Percentiles rank a stretch among this genome's conserved stretches.
Conservation (phyloP, 495 filamentous ascomycete genomes). For the Amniculicola lignicola region DNA sequence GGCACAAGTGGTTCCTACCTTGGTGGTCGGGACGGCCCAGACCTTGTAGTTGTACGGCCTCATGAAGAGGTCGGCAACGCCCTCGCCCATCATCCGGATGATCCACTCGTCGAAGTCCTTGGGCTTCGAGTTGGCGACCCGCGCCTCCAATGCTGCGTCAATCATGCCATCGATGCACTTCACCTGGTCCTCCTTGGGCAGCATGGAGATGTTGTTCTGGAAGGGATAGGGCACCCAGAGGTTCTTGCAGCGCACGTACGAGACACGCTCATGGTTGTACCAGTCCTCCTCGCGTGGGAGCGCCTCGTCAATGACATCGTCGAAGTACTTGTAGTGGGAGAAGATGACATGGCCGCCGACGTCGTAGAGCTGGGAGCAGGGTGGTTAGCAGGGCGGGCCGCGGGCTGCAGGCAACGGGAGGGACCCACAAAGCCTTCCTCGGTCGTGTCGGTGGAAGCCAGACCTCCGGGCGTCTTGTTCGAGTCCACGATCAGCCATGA, state of each 20-base stretch:
- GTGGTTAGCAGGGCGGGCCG: slow-evolving; percentile 1
- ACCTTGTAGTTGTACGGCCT: slow-evolving; percentile 99
- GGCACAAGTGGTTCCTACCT: slow-evolving; percentile 56
- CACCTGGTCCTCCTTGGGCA: slow-evolving; percentile 95
- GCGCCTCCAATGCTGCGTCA: slow-evolving; percentile 82
- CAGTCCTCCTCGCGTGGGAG: slow-evolving; percentile 91
- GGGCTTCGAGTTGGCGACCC: slow-evolving; percentile 84
- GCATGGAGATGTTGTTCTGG: slow-evolving; percentile 99
- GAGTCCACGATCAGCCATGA: slow-evolving; percentile 96
- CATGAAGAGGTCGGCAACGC: slow-evolving; percentile 97
- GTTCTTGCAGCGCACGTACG: slow-evolving; percentile 94
- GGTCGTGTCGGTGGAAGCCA: slow-evolving; percentile 94
- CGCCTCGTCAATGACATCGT: slow-evolving; percentile 96
- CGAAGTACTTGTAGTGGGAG: slow-evolving; percentile 99
- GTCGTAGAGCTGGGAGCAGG: slow-evolving; percentile 76
- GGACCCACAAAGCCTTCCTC: slow-evolving; percentile 93
- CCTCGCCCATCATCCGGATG: slow-evolving; percentile 81
- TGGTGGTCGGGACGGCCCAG: slow-evolving; percentile 97
- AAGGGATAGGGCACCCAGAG: slow-evolving; percentile 98
- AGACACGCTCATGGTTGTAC: slow-evolving; percentile 97
- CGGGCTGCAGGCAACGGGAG: slow-evolving; percentile 9
- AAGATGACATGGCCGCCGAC: slow-evolving; percentile 99
- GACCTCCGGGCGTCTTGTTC: slow-evolving; percentile 90
- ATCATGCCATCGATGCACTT: slow-evolving; percentile 96
- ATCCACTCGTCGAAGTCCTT: slow-evolving; percentile 99